Conservation (phyloP, 129 eudicot species). For the Flaveria ramosissima region DNA sequence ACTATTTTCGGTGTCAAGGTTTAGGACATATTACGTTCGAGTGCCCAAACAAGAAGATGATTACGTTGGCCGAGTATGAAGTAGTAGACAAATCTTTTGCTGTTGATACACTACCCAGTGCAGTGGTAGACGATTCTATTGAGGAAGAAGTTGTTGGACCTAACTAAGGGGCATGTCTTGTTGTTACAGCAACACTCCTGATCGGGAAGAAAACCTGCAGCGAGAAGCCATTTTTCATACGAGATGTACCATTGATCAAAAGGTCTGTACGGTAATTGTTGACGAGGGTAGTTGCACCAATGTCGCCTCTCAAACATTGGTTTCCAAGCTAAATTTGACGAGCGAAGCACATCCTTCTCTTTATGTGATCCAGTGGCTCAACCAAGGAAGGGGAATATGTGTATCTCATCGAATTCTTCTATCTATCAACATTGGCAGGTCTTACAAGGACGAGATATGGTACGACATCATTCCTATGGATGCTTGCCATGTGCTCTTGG, state of each 20-base stretch:
- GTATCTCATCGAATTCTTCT: too few species aligned
- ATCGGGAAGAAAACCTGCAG: too few species aligned
- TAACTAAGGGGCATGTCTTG: background rate
- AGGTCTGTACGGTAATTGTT: background rate
- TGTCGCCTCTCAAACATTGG: too few species aligned
- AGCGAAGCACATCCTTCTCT: too few species aligned
- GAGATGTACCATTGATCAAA: background rate
- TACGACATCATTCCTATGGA: too few species aligned
- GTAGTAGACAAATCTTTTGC: background rate
- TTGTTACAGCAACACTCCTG: background rate
- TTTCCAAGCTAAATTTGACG: too few species aligned
- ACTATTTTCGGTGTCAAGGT: background rate
- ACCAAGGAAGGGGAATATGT: too few species aligned
- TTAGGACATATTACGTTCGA: background rate
- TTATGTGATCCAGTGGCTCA: too few species aligned
- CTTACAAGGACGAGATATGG: too few species aligned
- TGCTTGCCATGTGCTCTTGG: too few species aligned
- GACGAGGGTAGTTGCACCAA: too few species aligned
- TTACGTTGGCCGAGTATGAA: background rate
- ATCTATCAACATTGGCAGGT: too few species aligned
- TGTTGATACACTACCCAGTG: background rate
- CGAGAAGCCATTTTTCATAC: background rate
- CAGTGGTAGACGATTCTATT: background rate
- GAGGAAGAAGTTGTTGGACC: constrained; percentile 4
- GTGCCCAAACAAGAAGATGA: background rate